Base-by-base conservation (phyloP, 169 alveolate species). In the Plasmodium vivax region DNA sequence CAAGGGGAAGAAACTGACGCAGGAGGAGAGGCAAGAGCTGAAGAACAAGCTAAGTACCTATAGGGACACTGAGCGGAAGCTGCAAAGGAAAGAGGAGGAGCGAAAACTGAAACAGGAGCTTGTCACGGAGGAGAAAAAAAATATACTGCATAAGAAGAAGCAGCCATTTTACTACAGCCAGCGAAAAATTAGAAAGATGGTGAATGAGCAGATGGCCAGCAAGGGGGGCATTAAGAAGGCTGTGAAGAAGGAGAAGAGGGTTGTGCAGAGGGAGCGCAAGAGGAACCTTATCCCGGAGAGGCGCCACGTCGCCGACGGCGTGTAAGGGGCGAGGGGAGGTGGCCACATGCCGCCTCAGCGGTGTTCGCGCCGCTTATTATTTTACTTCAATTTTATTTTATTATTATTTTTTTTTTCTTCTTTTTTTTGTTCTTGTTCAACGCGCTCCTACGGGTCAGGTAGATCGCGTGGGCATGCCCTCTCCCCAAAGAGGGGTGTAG, bases 31-130 rank as follows among this genome's bases (percentile, higher is more conserved):
- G 34, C 19, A 9, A 12, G 85, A 85, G 47, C 79, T 85, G 51
- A 85, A 85, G 79, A 85, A 85, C 34, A 77, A 74, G 56, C 79
- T 74, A 14, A 56, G 38, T 85, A 56, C 79, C 79, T 85, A 74
- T 85, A 85, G 54, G 38, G 79, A 73, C 68, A 51, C 81, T 1
- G 93, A 85, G 27, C 80, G 58, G 32, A 9, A 74, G 38, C 19
- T 85, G 41, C 79, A 85, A 74, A 85, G 79, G 43, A 85, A 85
- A 16, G 93, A 85, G 41, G 93, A 85, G 56, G 93, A 85, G 74
- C 54, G 93, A 30, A 85, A 85, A 74, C 62, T 85, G 75, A 85
- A 85, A 85, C 62, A 73, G 23, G 54, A 74, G 27, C 62, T 85
- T 12, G 80, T 85, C 12, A 56, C 68, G n/a, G 68, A 85, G 71